Percentiles rank a stretch among this genome's conserved stretches.
Evolutionary conservation across 176 grass and related monocot species (phyloP).

Genomic region (Urochloa ruziziensis): DNA sequence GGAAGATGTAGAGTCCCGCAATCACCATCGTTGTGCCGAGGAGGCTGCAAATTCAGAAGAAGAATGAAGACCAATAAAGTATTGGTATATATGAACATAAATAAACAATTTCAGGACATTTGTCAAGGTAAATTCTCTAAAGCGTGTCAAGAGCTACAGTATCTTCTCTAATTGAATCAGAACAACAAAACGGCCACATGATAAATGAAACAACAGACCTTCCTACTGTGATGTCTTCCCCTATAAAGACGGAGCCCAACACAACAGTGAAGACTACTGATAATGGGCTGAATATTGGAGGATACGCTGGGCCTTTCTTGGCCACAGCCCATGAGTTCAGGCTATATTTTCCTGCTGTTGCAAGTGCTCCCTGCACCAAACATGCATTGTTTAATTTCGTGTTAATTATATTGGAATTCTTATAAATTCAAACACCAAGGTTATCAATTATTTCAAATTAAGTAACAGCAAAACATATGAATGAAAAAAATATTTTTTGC

Average conservation of each 20-base stretch:
- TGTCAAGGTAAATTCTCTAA: too few species aligned
- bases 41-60: not conserved
- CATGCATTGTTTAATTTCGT: not conserved
- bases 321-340: slow-evolving; percentile 42
- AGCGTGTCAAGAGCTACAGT: too few species aligned
- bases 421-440: too few species aligned
- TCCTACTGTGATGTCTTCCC: slow-evolving; percentile 4
- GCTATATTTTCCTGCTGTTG: slow-evolving; percentile 40
- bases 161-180: too few species aligned
- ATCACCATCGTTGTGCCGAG: not conserved
- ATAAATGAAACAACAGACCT: too few species aligned
- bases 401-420: not conserved
- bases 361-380: slow-evolving; percentile 31
- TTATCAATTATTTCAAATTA: too few species aligned
- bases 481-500: too few species aligned
- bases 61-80: not conserved
- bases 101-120: too few species aligned
- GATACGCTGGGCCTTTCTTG: slow-evolving; percentile 45
- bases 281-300: slow-evolving; percentile 45
- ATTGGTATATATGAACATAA: too few species aligned
- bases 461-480: too few species aligned
- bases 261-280: slow-evolving; percentile 29
- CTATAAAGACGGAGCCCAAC: slow-evolving; percentile 25
- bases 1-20: slow-evolving; percentile 11
- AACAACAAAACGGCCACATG: not conserved